A percentile compares a stretch with the other conserved stretches of the same genome.
Evolutionary conservation across 1,284 basidiomycete genomes (phyloP).

Genomic region (Schizopora paradoxa): DNA sequence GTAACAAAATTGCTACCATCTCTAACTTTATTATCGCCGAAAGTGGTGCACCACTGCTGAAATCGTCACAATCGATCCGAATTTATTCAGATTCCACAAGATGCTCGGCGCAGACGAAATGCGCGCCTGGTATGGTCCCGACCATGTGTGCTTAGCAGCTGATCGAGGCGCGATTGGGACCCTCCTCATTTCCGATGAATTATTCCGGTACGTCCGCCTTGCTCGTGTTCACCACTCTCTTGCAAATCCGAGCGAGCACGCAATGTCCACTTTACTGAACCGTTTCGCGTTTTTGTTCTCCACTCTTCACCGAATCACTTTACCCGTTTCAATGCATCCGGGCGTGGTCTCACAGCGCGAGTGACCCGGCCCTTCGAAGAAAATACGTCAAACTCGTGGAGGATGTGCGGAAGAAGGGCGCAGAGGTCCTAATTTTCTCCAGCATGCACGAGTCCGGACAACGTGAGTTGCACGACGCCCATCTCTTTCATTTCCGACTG

Average conservation of each 20-base stretch:
- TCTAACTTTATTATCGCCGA: not conserved
- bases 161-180: conserved; percentile 94
- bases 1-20: conserved; percentile 18
- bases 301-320: too few species aligned
- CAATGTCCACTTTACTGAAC: conserved; percentile 5
- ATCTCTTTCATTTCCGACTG: conserved; percentile 1
- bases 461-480: conserved; percentile 49
- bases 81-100: conserved; percentile 78
- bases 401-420: conserved; percentile 82
- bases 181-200: conserved; percentile 89
- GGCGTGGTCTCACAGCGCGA: conserved; percentile 44
- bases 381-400: conserved; percentile 90
- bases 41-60: too few species aligned
- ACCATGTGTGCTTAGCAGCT: conserved; percentile 88
- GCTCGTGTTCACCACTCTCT: conserved; percentile 1
- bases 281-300: conserved; percentile 1
- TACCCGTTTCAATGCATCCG: not conserved
- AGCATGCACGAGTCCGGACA: conserved; percentile 99
- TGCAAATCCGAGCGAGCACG: not conserved
- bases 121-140: conserved; percentile 97
- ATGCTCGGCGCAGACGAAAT: conserved; percentile 94
- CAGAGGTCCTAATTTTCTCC: conserved; percentile 93
- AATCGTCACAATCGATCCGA: conserved; percentile 1
- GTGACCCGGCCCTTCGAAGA: conserved; percentile 70
- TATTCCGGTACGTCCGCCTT: conserved; percentile 69